Evolutionary conservation across 805 yeast genomes (phyloP).

Genomic region (Pichia pseudocactophila): DNA sequence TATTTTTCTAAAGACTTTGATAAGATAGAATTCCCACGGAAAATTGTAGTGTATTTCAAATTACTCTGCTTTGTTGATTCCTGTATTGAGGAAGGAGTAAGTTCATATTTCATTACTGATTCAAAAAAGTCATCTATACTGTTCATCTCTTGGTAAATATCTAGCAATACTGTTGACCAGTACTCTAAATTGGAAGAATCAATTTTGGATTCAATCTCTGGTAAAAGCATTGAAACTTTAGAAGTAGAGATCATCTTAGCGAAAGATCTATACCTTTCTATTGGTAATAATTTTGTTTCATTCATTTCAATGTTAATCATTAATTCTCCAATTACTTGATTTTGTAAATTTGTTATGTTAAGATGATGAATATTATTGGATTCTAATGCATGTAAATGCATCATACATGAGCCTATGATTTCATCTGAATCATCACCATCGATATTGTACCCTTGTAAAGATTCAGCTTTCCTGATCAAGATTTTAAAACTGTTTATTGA

Average conservation of each 20-base stretch:
- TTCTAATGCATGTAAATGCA: constrained; percentile 40
- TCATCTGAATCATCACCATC: constrained; percentile 27
- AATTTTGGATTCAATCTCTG: constrained; percentile 32
- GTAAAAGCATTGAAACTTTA: constrained; percentile 44
- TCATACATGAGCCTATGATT: constrained; percentile 43
- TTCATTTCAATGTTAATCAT: constrained; percentile 41
- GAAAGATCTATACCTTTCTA: constrained; percentile 49
- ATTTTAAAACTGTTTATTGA: constrained; percentile 45
- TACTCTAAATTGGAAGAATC: constrained; percentile 38
- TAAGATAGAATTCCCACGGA: constrained; percentile 78
- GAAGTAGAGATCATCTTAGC: constrained; percentile 51
- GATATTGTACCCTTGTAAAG: constrained; percentile 11
- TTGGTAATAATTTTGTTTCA: constrained; percentile 53
- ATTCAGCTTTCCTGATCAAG: constrained; percentile 28
- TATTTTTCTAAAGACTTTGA: constrained; percentile 76
- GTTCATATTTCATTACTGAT: constrained; percentile 58
- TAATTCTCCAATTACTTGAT: constrained; percentile 47
- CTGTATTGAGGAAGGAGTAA: constrained; percentile 35
- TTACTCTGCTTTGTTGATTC: constrained; percentile 29
- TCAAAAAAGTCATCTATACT: constrained; percentile 68
- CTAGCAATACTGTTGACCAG: constrained; percentile 51
- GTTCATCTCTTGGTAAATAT: constrained; percentile 64
- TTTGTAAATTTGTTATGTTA: constrained; percentile 16
- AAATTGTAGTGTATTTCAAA: constrained; percentile 39
- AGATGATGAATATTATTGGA: constrained; percentile 17